Base-by-base conservation (phyloP, 1,139 yeast genomes). In the Trichomonascaceae sp. region DNA sequence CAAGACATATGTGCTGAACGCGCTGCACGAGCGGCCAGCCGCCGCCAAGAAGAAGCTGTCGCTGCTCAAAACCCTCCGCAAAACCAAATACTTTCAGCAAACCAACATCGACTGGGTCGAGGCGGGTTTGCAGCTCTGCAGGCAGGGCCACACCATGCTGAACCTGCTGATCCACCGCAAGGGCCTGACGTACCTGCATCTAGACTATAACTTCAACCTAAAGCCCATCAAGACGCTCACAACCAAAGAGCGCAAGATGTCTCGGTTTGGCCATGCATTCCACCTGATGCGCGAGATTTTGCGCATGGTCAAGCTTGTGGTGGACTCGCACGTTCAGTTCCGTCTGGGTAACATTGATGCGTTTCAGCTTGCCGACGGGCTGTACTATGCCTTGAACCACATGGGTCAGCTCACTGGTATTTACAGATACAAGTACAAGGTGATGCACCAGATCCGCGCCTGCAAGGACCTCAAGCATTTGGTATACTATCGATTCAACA, bases 41-140 rank as follows among this genome's bases (percentile, higher is more conserved):
- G 52, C 52, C 16, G 50, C 52, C 30, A 66, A 62, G 29, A 65
- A 65, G 37, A 77, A 74, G 45, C 62, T 69, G 5, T 69, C 72
- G 27, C 58, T 89, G n/a, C 54, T 89, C 29, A 74, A 74, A 42
- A 68, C 75, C 28, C 66, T 92, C 41, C 74, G 74, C 41, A 65
- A 69, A 28, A 89, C 98, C 0, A 85, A 82, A 46, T 92, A 73
- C 54, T 92, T 92, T 57, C 94, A 85, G 49, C 79, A 80, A 48
- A 89, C 98, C 0, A 69, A 85, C 0, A 76, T 89, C 33, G 98
- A 89, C 54, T 92, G 99, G 99, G 92, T 89, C 1, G 99, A 92
- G 54, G 98, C 97, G 1, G 98, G 96, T 17, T 60, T 89, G 36
- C 98, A 89, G 56, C 74, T 92, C 1, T 81, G 95, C 50, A 70